Base-by-base conservation (phyloP, 768 basidiomycete species). In the Russula foetens region DNA sequence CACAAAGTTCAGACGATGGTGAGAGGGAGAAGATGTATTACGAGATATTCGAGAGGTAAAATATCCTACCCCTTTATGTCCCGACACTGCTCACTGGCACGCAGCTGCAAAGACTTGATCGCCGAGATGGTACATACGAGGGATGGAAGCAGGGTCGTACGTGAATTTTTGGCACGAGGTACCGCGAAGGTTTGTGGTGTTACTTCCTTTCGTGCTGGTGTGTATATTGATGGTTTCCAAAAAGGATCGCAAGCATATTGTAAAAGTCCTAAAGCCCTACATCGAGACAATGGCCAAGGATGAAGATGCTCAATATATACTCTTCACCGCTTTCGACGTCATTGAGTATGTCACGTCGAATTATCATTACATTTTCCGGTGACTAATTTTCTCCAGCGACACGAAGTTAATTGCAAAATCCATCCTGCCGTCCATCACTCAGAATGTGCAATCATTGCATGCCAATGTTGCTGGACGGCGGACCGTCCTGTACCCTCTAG, bases 101-200 rank as follows among this genome's bases (percentile, higher is more conserved):
- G 31, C 63, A 92, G 90, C 53, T 90, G 88, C 66, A 85, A 91
- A 63, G 93, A 96, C 44, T 79, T 87, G 21, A 76, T 96, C 7
- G 86, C 93, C 0, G 94, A 97, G 69, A 90, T 96, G 80, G 91
- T 94, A 0, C 94, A 98, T 68, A 98, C 94, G 17, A 92, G 84
- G 69, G 90, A 96, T 66, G 94, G 94, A 21, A 90, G 91, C 60
- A 84, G 90, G 23, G 85, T 82, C 28, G 92, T 90, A 3, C 84
- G 94, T 45, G 86, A 93, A 63, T 90, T 97, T 71, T 78, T 96
- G 39, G 90, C 86, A 0, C 79, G 81, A 46, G 92, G 92, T 5
- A 83, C 80, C 14, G 92, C 94, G 4, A 98, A 97, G 76, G 89
- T 86, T 56, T 21, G 70, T 67, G 43, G 23, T 4, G n/a, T 38